phyloP scores from a whole-genome alignment of 2,329 filamentous ascomycete genomes.

The Pestalotiopsis sp. region DNA sequence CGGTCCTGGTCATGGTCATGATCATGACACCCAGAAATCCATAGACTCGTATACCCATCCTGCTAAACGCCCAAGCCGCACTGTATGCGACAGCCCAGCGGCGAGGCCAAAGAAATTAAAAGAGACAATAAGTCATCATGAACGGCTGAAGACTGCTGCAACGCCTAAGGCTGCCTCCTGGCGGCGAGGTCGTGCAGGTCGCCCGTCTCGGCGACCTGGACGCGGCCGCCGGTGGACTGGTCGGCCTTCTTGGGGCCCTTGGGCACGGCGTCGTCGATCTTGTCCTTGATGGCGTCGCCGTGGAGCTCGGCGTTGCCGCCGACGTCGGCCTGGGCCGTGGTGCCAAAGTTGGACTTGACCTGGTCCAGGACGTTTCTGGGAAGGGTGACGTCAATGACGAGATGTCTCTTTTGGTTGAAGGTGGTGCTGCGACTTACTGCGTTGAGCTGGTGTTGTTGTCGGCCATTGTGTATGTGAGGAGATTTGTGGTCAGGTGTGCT shows the following conservation, averaged over 20 bases:
- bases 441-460: neutral
- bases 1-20: neutral
- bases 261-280: constrained; percentile 30
- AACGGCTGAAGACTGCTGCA: neutral
- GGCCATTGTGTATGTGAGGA: neutral
- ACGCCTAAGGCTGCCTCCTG: constrained; percentile 21
- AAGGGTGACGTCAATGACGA: neutral
- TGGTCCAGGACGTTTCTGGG: constrained; percentile 27
- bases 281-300: constrained; percentile 30
- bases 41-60: neutral
- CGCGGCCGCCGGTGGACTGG: constrained; percentile 27
- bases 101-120: no score
- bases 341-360: constrained; percentile 19
- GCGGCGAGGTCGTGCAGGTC: constrained; percentile 30
- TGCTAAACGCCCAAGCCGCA: neutral
- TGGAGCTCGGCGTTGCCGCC: constrained; percentile 20
- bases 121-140: no score
- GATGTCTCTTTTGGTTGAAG: neutral
- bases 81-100: no score
- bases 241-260: constrained; percentile 33
- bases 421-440: neutral
- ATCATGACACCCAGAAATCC: neutral
- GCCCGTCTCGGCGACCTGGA: constrained; percentile 33
- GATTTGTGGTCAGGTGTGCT: neutral
- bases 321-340: constrained; percentile 20